Conservation (phyloP, 345 rosid genomes). For the Brassica napus region DNA sequence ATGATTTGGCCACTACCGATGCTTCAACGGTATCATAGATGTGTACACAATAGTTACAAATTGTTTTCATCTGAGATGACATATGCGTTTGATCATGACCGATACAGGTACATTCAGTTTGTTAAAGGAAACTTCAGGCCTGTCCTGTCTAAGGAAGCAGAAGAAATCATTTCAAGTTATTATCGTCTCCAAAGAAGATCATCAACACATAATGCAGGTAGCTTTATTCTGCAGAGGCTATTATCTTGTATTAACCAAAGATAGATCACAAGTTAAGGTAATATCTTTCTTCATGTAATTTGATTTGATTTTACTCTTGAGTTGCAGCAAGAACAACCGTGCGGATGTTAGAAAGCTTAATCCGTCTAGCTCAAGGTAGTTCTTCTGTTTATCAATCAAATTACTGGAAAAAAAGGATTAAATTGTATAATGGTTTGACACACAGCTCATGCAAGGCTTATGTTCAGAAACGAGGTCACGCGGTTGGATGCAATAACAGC, state of each 20-base stretch:
- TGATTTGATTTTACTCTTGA: slow-evolving; percentile 17
- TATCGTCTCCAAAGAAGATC: slow-evolving; percentile 96
- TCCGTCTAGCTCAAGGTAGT: slow-evolving; percentile 92
- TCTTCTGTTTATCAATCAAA: slow-evolving; percentile 8
- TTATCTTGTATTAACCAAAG: not conserved
- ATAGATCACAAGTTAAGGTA: not conserved
- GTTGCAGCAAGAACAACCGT: slow-evolving; percentile 90
- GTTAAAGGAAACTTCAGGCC: slow-evolving; percentile 82
- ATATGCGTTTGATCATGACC: not conserved
- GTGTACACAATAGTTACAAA: slow-evolving; percentile 1
- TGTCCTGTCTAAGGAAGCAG: slow-evolving; percentile 82
- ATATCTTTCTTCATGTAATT: not conserved
- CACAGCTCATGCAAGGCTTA: slow-evolving; percentile 96
- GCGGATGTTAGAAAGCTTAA: slow-evolving; percentile 96
- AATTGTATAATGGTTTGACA: slow-evolving; percentile 10
- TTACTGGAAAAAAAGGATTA: not conserved
- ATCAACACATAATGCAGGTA: slow-evolving; percentile 89
- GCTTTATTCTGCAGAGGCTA: slow-evolving; percentile 1
- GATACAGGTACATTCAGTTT: slow-evolving; percentile 72
- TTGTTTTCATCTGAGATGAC: not conserved
- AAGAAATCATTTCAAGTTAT: slow-evolving; percentile 82
- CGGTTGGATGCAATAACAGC: slow-evolving; percentile 86
- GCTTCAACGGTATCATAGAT: slow-evolving; percentile 68
- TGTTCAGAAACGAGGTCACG: slow-evolving; percentile 92
- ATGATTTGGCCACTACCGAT: slow-evolving; percentile 67